These are phyloP conservation scores for Chaetomium strumarium DNA, from an alignment of 2,329 filamentous ascomycete genomes.

Conservation along the genomic window DNA sequence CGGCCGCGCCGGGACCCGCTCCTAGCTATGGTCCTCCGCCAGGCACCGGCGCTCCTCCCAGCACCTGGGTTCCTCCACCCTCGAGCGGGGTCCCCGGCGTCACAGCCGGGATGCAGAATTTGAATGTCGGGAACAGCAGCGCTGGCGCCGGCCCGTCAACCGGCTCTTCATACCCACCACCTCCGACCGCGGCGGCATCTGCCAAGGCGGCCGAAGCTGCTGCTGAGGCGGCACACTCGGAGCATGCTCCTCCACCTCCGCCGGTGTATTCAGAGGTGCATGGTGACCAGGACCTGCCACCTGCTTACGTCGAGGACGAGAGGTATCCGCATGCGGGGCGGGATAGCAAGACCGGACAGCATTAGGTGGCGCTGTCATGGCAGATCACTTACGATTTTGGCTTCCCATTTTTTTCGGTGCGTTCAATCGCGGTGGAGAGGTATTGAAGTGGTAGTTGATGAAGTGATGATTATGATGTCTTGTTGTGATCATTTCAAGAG, in stretches of 20 bases:
- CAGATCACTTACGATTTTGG: too few species aligned
- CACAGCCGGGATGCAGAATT: slow-evolving; percentile 10
- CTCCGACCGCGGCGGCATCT: slow-evolving; percentile 7
- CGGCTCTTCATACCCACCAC: not conserved
- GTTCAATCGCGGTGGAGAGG: too few species aligned
- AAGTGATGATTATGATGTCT: too few species aligned
- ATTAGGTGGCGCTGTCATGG: slow-evolving; percentile 5
- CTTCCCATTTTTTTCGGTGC: too few species aligned
- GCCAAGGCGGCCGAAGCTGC: slow-evolving; percentile 26
- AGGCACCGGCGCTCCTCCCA: not conserved
- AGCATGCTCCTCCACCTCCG: slow-evolving; percentile 20
- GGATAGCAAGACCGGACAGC: slow-evolving; percentile 24
- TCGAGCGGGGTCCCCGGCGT: not conserved
- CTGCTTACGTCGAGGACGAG: slow-evolving; percentile 28
- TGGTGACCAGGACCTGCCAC: slow-evolving; percentile 23
- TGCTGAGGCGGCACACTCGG: slow-evolving; percentile 19
- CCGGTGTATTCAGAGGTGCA: slow-evolving; percentile 24
- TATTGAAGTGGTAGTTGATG: too few species aligned
- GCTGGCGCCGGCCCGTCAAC: slow-evolving; percentile 2
- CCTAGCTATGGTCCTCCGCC: not conserved
- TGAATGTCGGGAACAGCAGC: slow-evolving; percentile 4
- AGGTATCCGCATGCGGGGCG: slow-evolving; percentile 15
- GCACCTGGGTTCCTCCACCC: slow-evolving; percentile 1
- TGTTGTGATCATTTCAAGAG: too few species aligned
- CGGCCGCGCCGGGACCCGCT: not conserved